Percentiles rank a stretch among this genome's conserved stretches.
Evolutionary conservation across 2,329 filamentous ascomycete genomes (phyloP).

Genomic region (Fusarium marasasianum): DNA sequence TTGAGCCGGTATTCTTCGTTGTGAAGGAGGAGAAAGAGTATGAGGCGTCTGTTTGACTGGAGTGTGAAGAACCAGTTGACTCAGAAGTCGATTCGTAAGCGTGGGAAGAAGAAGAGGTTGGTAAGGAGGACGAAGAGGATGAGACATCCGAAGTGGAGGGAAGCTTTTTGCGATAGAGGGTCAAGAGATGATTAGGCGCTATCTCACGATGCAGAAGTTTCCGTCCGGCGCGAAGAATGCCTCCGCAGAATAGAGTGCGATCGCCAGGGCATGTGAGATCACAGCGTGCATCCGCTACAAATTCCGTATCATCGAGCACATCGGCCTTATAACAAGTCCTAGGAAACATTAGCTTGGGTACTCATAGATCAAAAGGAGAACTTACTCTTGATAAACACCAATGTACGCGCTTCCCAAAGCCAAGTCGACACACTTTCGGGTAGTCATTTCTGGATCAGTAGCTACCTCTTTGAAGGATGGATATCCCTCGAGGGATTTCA

Average conservation of each 20-base stretch:
- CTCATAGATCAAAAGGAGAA: too few relatives aligned
- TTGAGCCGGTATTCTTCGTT: neutral
- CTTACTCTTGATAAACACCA: neutral
- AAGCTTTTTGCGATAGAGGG: neutral
- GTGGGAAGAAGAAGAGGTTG: neutral
- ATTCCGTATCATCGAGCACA: neutral
- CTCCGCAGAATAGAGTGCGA: neutral
- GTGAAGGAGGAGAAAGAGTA: neutral
- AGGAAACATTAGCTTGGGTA: fast-evolving
- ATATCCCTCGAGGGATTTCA: fast-evolving
- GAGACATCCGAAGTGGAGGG: neutral
- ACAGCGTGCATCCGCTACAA: neutral
- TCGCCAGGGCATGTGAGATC: neutral
- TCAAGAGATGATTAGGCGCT: neutral
- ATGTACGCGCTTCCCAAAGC: neutral
- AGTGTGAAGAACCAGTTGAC: neutral
- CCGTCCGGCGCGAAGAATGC: neutral
- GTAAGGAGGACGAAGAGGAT: neutral
- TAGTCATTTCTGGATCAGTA: neutral
- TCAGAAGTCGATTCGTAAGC: neutral
- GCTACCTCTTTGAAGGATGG: neutral
- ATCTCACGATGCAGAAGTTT: neutral
- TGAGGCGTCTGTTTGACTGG: neutral
- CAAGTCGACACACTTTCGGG: neutral
- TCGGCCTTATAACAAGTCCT: neutral